Evolutionary conservation across 139 green algal species (phyloP).

Genomic region (Desmodesmus armatus): DNA sequence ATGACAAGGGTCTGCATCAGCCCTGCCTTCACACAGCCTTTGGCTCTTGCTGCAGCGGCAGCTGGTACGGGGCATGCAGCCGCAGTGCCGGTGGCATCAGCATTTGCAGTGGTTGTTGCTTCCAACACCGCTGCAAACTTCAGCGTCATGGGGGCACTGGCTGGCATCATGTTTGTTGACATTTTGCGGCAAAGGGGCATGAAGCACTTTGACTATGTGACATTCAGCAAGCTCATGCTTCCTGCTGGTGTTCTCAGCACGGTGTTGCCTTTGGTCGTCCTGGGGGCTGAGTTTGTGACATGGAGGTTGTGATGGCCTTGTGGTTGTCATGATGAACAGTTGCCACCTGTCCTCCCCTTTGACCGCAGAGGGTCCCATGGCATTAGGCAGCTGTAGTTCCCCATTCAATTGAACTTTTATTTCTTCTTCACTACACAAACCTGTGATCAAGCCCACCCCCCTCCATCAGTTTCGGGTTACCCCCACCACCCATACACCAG

Average conservation of each 20-base stretch:
- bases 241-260: conserved; percentile 44
- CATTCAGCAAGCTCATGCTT: conserved; percentile 49
- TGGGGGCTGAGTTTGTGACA: conserved; percentile 28
- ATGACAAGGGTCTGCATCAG: conserved; percentile 56
- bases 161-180: conserved; percentile 63
- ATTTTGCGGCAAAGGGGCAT: conserved; percentile 26
- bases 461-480: too few species aligned
- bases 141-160: conserved; percentile 62
- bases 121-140: conserved; percentile 62
- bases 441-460: too few species aligned
- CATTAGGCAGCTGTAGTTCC: too few species aligned
- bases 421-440: too few species aligned
- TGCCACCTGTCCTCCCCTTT: background rate
- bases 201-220: conserved; percentile 22
- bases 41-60: background rate
- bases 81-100: conserved; percentile 17
- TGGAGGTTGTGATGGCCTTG: background rate
- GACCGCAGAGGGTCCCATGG: too few species aligned
- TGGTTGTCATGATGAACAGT: background rate
- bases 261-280: background rate
- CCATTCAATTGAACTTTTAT: too few species aligned
- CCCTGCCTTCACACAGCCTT: conserved; percentile 10
- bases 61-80: background rate
- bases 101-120: conserved; percentile 54
- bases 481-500: too few species aligned